These are phyloP conservation scores for Gilbertella persicaria DNA, from an alignment of 371 early-diverging fungal genomes.

Conservation along the genomic window DNA sequence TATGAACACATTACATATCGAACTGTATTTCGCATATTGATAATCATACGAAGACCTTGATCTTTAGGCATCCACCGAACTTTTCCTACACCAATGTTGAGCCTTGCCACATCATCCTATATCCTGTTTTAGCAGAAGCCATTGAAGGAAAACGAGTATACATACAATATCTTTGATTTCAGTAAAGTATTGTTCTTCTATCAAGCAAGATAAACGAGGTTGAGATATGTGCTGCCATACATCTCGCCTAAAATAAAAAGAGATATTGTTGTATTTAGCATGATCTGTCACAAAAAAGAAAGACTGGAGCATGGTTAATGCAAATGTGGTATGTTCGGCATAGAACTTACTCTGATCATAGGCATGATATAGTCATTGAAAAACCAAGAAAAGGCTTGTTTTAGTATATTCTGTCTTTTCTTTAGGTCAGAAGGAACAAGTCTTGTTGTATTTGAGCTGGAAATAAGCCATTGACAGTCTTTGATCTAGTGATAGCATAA, in stretches of 20 bases:
- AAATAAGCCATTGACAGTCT: slow-evolving; percentile 12
- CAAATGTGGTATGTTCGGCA: not conserved
- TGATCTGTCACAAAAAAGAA: slow-evolving; percentile 79
- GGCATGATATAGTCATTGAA: slow-evolving; percentile 57
- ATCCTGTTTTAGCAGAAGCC: too few relatives aligned
- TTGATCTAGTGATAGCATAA: not conserved
- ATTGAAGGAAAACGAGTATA: not conserved
- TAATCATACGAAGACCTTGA: slow-evolving; percentile 12
- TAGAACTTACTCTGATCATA: slow-evolving; percentile 57
- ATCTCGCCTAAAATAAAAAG: slow-evolving; percentile 80
- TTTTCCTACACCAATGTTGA: slow-evolving; percentile 11
- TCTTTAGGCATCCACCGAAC: slow-evolving; percentile 11
- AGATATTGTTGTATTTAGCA: slow-evolving; percentile 47
- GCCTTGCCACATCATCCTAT: not conserved
- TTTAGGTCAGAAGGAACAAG: slow-evolving; percentile 40
- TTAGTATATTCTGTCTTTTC: slow-evolving; percentile 55
- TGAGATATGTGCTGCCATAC: slow-evolving; percentile 63
- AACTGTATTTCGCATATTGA: slow-evolving; percentile 32
- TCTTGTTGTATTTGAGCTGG: not conserved
- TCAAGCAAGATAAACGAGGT: slow-evolving; percentile 11
- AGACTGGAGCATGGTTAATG: slow-evolving; percentile 32
- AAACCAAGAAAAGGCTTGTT: slow-evolving; percentile 69
- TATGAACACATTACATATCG: slow-evolving; percentile 3
- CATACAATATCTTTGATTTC: not conserved
- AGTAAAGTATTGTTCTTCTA: not conserved